Percentiles rank a stretch among this genome's conserved stretches.
Conservation (phyloP, 306 rosid species). For the Cicer pinnatifidum region DNA sequence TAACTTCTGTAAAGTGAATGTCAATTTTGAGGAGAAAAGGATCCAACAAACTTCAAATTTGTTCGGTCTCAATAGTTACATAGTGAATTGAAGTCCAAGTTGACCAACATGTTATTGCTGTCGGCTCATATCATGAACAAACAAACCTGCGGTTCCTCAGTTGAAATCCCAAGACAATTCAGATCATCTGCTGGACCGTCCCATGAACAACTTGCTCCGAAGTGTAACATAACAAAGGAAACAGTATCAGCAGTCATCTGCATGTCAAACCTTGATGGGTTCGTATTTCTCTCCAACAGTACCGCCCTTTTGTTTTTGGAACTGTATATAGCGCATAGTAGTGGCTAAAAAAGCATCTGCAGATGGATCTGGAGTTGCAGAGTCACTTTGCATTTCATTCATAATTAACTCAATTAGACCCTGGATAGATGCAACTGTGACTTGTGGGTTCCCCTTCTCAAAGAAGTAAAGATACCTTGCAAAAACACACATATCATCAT, state of each 20-base stretch:
- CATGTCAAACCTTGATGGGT: conserved; percentile 65
- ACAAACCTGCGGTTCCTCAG: conserved; percentile 39
- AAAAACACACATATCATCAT: conserved; percentile 40
- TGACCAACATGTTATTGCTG: conserved; percentile 27
- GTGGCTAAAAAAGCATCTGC: conserved; percentile 89
- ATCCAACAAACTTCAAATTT: conserved; percentile 10
- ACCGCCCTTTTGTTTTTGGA: conserved; percentile 95
- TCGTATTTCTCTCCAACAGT: conserved; percentile 85
- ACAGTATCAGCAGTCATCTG: conserved; percentile 13
- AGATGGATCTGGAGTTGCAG: conserved; percentile 65
- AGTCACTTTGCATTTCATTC: conserved; percentile 85
- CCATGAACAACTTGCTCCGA: conserved; percentile 37
- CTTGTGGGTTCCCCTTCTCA: conserved; percentile 91
- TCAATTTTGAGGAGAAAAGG: conserved; percentile 2
- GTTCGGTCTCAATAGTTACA: conserved; percentile 40
- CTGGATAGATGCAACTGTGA: conserved; percentile 77
- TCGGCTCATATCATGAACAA: conserved; percentile 40
- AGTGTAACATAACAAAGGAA: conserved; percentile 25
- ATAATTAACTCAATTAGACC: conserved; percentile 81
- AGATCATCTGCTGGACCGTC: conserved; percentile 28
- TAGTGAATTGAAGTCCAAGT: conserved; percentile 36
- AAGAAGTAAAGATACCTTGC: conserved; percentile 91
- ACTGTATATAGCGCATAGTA: conserved; percentile 79
- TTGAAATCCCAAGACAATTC: conserved; percentile 40
- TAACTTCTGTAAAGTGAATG: conserved; percentile 31